Evolutionary conservation across 2,329 filamentous ascomycete genomes (phyloP).

Genomic region (Harringtonia aguacate): DNA sequence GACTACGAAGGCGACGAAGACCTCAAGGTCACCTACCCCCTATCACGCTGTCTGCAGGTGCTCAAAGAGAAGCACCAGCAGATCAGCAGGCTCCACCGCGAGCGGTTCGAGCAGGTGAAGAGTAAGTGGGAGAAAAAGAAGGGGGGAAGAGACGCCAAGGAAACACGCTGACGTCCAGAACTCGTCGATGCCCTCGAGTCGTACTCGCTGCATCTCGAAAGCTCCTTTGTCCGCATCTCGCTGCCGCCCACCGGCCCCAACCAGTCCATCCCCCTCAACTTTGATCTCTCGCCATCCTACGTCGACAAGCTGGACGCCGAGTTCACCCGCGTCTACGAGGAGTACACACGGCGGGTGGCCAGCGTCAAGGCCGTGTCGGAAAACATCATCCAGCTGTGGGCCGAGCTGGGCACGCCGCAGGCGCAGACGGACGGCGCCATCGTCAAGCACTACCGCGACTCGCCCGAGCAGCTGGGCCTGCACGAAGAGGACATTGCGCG

Average conservation of each 20-base stretch:
- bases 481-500: conserved; percentile 75
- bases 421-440: conserved; percentile 82
- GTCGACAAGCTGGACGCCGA: conserved; percentile 79
- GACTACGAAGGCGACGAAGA: conserved; percentile 48
- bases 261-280: conserved; percentile 66
- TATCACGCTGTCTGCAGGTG: conserved; percentile 65
- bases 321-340: conserved; percentile 91
- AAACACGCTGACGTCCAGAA: conserved; percentile 39
- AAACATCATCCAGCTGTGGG: conserved; percentile 90
- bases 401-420: conserved; percentile 87
- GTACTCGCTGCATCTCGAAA: conserved; percentile 90
- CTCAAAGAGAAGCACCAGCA: conserved; percentile 80
- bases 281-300: conserved; percentile 87
- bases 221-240: conserved; percentile 73
- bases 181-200: conserved; percentile 89
- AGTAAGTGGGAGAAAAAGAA: conserved; percentile 45
- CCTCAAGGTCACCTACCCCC: conserved; percentile 70
- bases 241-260: conserved; percentile 75
- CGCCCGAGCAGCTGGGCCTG: conserved; percentile 87
- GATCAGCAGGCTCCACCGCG: conserved; percentile 72
- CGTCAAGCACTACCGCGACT: conserved; percentile 79
- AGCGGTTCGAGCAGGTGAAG: conserved; percentile 91
- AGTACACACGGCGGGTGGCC: conserved; percentile 76
- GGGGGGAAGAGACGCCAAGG: not conserved
- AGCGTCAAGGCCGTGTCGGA: conserved; percentile 67